phyloP scores from a whole-genome alignment of 2,329 filamentous ascomycete genomes.

The Penicillium frequentans region DNA sequence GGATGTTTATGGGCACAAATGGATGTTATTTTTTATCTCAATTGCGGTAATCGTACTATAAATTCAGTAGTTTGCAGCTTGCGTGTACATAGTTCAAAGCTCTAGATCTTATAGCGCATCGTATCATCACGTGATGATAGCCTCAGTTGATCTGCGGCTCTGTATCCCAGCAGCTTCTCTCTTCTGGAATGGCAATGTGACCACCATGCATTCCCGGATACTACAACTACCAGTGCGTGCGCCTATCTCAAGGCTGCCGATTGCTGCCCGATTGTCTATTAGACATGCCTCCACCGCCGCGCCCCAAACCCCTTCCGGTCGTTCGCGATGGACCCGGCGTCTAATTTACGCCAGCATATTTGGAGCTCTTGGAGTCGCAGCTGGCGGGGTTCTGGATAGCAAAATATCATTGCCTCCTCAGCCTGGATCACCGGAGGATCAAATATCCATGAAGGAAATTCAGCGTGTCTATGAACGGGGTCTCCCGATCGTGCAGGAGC shows the following conservation, averaged over 20 bases:
- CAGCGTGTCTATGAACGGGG: slow-evolving; percentile 31
- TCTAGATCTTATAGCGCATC: background rate
- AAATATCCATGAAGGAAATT: slow-evolving; percentile 29
- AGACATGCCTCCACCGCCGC: slow-evolving; percentile 24
- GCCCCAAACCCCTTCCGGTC: slow-evolving; percentile 14
- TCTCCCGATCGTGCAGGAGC: slow-evolving; percentile 37
- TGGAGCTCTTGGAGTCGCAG: slow-evolving; percentile 30
- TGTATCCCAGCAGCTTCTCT: slow-evolving; percentile 2
- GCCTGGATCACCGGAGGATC: slow-evolving; percentile 38
- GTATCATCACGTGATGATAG: slow-evolving; percentile 10
- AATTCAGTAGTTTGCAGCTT: background rate
- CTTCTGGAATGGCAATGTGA: slow-evolving; percentile 21
- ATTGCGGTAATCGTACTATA: background rate
- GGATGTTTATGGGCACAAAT: slow-evolving; percentile 9
- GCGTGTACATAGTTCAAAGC: background rate
- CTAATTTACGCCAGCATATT: slow-evolving; percentile 37
- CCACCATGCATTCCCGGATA: slow-evolving; percentile 28
- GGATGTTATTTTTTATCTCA: background rate
- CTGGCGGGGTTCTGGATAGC: slow-evolving; percentile 25
- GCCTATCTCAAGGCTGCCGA: background rate
- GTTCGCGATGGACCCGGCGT: slow-evolving; percentile 37
- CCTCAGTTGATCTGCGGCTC: background rate
- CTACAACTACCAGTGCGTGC: slow-evolving; percentile 22
- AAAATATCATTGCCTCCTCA: slow-evolving; percentile 25
- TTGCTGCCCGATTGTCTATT: slow-evolving; percentile 3